Conservation (phyloP, 305 asterid genomes). For the Solanum chacoense region DNA sequence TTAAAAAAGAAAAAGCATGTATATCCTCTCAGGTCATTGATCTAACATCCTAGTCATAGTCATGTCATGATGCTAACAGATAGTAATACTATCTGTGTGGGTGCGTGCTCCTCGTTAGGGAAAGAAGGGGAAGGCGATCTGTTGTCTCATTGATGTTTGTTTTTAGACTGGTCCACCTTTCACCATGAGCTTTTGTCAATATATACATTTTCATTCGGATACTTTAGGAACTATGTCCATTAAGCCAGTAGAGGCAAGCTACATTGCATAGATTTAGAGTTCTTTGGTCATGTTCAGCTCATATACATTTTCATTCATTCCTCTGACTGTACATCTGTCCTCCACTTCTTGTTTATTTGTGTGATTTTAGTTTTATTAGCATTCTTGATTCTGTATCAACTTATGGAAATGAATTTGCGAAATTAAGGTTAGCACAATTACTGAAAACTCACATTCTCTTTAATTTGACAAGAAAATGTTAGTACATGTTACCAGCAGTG, state of each 20-base stretch:
- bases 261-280: neutral
- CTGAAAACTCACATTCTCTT: neutral
- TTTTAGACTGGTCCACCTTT: slow-evolving; percentile 1
- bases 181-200: neutral
- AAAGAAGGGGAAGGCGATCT: neutral
- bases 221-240: neutral
- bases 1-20: neutral
- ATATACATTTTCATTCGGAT: neutral
- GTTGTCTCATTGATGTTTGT: neutral
- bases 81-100: neutral
- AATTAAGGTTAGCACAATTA: neutral
- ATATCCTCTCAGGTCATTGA: neutral
- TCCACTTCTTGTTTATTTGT: neutral
- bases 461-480: neutral
- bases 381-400: neutral
- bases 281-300: neutral
- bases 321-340: neutral
- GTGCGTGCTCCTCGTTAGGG: neutral
- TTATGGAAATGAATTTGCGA: neutral
- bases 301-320: neutral
- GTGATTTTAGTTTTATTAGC: neutral
- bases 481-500: neutral
- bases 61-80: neutral
- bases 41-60: neutral
- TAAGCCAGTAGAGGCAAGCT: neutral